These are phyloP conservation scores for Pseudocercospora macadamiae DNA, from an alignment of 2,329 filamentous ascomycete species.

Conservation along the genomic window DNA sequence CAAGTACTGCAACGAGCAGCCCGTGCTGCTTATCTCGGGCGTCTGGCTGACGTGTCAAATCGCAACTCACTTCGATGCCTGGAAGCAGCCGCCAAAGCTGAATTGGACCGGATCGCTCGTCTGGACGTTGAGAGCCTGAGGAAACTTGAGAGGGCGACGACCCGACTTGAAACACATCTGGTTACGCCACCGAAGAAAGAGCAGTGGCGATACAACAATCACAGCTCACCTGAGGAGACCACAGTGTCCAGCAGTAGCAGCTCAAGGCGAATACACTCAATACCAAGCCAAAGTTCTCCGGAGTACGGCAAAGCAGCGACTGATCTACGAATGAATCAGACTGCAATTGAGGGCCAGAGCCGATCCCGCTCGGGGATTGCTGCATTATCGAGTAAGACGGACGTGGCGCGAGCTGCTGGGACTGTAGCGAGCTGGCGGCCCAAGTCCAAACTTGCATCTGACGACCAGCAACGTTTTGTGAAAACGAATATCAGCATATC, in stretches of 20 bases:
- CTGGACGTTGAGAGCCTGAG: neutral
- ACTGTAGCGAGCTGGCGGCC: too few relatives aligned
- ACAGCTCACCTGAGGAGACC: neutral
- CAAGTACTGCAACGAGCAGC: neutral
- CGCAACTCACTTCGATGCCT: neutral
- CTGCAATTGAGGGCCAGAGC: neutral
- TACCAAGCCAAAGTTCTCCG: neutral
- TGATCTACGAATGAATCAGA: neutral
- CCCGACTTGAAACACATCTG: neutral
- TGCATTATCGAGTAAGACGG: too few relatives aligned
- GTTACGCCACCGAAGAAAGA: neutral
- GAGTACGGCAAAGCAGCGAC: neutral
- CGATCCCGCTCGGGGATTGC: too few relatives aligned
- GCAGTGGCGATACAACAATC: neutral
- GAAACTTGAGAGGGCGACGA: neutral
- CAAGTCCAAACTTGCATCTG: too few relatives aligned
- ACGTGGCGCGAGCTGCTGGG: too few relatives aligned
- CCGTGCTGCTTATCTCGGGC: neutral
- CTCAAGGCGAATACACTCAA: neutral
- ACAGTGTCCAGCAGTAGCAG: neutral
- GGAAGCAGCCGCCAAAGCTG: neutral
- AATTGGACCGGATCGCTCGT: neutral
- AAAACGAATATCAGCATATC: too few relatives aligned
- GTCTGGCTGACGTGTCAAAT: neutral
- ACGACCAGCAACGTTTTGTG: too few relatives aligned